phyloP scores from a whole-genome alignment of 805 yeast genomes.

The Debaryomyces tyrocola region DNA sequence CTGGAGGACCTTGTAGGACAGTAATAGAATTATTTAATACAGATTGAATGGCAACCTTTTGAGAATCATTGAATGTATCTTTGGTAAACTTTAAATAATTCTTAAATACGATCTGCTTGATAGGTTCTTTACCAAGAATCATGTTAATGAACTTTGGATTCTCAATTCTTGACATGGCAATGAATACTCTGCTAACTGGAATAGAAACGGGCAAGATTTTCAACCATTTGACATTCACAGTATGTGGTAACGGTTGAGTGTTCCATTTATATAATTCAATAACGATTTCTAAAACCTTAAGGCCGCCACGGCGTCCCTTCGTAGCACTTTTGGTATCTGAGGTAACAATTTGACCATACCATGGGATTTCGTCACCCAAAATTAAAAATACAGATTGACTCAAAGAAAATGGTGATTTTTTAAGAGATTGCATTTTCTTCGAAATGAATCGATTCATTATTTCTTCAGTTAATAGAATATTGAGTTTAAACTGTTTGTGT shows the following conservation, averaged over 20 bases:
- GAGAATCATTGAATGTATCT: slow-evolving; percentile 57
- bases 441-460: slow-evolving; percentile 51
- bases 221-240: slow-evolving; percentile 36
- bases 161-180: slow-evolving; percentile 62
- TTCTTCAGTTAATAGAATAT: slow-evolving; percentile 46
- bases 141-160: slow-evolving; percentile 53
- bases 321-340: slow-evolving; percentile 23
- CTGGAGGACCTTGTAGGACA: slow-evolving; percentile 63
- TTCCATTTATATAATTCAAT: slow-evolving; percentile 63
- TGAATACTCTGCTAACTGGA: slow-evolving; percentile 61
- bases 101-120: slow-evolving; percentile 55
- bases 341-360: slow-evolving; percentile 61
- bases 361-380: slow-evolving; percentile 50
- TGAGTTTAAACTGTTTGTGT: slow-evolving; percentile 40
- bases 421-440: slow-evolving; percentile 49
- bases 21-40: slow-evolving; percentile 52
- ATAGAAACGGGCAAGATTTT: slow-evolving; percentile 60
- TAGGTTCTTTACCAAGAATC: slow-evolving; percentile 55
- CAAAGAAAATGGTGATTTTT: slow-evolving; percentile 57
- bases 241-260: slow-evolving; percentile 46
- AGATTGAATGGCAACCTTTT: slow-evolving; percentile 55
- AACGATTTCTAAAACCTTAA: slow-evolving; percentile 40
- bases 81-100: slow-evolving; percentile 52
- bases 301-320: slow-evolving; percentile 21
- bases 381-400: slow-evolving; percentile 59